Evolutionary conservation across 192 early-diverging fungal species (phyloP).

Genomic region (Entrophospora sp.): DNA sequence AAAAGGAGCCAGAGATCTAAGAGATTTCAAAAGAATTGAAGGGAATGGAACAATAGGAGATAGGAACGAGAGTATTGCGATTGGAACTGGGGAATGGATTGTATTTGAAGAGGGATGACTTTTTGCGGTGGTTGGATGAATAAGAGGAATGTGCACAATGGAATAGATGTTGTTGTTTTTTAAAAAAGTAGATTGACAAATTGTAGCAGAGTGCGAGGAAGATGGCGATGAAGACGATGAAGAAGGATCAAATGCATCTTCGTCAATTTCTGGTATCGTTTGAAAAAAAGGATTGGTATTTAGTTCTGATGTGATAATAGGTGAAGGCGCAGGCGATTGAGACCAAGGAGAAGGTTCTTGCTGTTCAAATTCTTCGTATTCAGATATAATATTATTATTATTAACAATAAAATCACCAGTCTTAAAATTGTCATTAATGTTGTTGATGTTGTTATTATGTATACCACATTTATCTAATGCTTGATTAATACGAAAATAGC

Average conservation of each 20-base stretch:
- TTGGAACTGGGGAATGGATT: conserved; percentile 27
- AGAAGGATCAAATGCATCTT: conserved; percentile 45
- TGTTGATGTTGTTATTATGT: not conserved
- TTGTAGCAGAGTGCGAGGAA: not conserved
- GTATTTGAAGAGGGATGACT: conserved; percentile 26
- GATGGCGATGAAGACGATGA: conserved; percentile 20
- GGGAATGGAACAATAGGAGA: conserved; percentile 46
- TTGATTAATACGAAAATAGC: not conserved
- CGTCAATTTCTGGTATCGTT: conserved; percentile 39
- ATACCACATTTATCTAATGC: not conserved
- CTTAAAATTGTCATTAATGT: conserved; percentile 7
- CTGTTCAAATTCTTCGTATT: conserved; percentile 47
- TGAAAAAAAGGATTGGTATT: conserved; percentile 50
- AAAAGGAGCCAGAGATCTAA: conserved; percentile 36
- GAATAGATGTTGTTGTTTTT: conserved; percentile 33
- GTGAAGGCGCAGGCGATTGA: conserved; percentile 46
- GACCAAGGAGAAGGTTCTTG: conserved; percentile 48
- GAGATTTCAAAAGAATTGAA: conserved; percentile 26
- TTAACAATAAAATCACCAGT: not conserved
- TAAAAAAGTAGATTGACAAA: not conserved
- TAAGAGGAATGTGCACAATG: conserved; percentile 44
- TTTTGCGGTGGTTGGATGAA: conserved; percentile 32
- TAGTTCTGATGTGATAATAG: conserved; percentile 42
- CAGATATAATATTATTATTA: conserved; percentile 22
- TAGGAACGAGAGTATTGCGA: conserved; percentile 47